These are phyloP conservation scores for Acacia concinna DNA, from an alignment of 331 rosid genomes.

Conservation along the genomic window DNA sequence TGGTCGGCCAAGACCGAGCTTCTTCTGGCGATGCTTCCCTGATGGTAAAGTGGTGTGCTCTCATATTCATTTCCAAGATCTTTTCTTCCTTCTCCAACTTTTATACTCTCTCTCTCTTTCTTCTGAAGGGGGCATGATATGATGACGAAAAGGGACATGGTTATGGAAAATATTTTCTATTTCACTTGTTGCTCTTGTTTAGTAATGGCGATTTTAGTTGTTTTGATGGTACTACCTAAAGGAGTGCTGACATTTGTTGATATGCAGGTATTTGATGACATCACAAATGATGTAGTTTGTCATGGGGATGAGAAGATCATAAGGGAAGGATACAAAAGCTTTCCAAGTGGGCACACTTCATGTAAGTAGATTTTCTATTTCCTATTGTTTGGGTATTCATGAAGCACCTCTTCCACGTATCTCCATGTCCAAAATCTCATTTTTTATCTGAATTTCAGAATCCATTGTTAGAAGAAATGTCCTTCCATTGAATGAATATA, in stretches of 20 bases:
- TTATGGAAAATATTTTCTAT: not conserved
- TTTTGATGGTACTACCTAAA: not conserved
- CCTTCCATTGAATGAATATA: not conserved
- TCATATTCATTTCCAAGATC: not conserved
- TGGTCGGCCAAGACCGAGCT: constrained; percentile 18
- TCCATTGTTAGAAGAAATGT: not conserved
- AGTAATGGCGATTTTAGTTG: not conserved
- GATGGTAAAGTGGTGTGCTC: constrained; percentile 16
- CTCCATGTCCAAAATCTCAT: not conserved
- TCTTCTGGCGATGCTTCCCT: constrained; percentile 24
- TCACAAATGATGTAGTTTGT: constrained; percentile 22
- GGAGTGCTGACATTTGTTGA: not conserved
- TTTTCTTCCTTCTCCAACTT: not conserved
- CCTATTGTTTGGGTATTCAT: not conserved
- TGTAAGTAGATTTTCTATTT: constrained; percentile 41
- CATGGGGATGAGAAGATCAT: constrained; percentile 43
- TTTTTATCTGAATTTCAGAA: not conserved
- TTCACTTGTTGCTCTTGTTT: not conserved
- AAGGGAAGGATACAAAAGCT: constrained; percentile 72
- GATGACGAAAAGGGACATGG: not conserved
- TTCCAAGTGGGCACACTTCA: constrained; percentile 76
- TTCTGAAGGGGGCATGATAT: not conserved
- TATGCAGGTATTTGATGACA: constrained; percentile 17
- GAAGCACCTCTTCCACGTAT: not conserved
- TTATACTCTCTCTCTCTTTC: not conserved